Conservation (phyloP, 768 basidiomycete species). For the Leucogyrophana mollusca region DNA sequence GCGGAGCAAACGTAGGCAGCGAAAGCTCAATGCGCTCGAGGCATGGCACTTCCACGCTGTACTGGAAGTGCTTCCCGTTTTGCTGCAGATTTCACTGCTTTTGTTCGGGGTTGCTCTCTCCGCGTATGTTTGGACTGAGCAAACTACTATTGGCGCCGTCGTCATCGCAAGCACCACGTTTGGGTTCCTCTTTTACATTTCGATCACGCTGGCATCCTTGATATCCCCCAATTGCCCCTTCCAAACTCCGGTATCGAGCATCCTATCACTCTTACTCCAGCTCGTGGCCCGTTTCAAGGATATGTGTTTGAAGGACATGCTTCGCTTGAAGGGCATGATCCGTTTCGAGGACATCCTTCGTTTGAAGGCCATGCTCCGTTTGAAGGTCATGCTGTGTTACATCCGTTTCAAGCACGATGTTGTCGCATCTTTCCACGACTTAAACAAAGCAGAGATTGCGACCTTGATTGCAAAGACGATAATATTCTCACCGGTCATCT, state of each 20-base stretch:
- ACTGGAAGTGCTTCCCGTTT: conserved; percentile 12
- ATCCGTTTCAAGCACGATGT: too few species aligned
- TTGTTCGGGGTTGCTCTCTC: conserved; percentile 17
- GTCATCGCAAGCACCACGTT: conserved; percentile 9
- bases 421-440: too few species aligned
- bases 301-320: too few species aligned
- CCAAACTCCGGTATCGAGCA: conserved; percentile 16
- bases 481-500: too few species aligned
- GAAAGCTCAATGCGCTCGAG: conserved; percentile 15
- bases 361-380: too few species aligned
- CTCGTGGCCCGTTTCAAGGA: too few species aligned
- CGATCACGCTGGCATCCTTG: conserved; percentile 16
- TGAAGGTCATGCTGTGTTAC: too few species aligned
- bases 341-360: too few species aligned
- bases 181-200: conserved; percentile 13
- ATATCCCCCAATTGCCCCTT: conserved; percentile 13
- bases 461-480: too few species aligned
- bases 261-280: neutral
- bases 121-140: conserved; percentile 11
- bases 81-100: conserved; percentile 20
- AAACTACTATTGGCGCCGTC: conserved; percentile 7
- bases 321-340: too few species aligned
- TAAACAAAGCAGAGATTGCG: too few species aligned
- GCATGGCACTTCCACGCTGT: conserved; percentile 15
- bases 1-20: conserved; percentile 14